These are phyloP conservation scores for Tetradesmus lagerheimii DNA, from an alignment of 139 green algal species.

Conservation along the genomic window DNA sequence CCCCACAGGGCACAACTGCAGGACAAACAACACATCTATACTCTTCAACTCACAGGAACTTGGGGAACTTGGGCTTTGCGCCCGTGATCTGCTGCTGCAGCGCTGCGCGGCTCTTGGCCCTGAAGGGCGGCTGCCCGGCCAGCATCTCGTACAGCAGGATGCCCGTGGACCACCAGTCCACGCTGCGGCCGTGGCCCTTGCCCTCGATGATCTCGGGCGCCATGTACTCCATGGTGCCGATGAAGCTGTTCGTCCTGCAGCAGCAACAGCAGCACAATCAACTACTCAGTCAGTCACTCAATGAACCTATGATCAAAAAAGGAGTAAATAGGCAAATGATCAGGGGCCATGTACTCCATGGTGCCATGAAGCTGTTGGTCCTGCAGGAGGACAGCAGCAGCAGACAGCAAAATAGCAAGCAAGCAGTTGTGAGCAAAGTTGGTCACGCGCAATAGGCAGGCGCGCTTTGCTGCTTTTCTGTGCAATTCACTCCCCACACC, in stretches of 20 bases:
- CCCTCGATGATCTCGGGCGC: constrained; percentile 92
- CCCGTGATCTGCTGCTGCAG: constrained; percentile 91
- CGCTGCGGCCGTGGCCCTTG: constrained; percentile 85
- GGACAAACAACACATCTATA: no score
- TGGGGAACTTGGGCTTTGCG: constrained; percentile 87
- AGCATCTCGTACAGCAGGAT: constrained; percentile 99
- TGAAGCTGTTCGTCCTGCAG: constrained; percentile 91
- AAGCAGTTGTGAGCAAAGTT: no score
- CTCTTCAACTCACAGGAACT: constrained; percentile 51
- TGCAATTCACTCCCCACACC: not conserved
- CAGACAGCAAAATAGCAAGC: not conserved
- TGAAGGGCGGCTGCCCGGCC: constrained; percentile 92
- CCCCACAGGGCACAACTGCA: not conserved
- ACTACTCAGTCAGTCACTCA: no score
- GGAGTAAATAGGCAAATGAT: constrained; percentile 53
- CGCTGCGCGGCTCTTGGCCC: constrained; percentile 83
- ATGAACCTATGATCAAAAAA: no score
- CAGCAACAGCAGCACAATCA: no score
- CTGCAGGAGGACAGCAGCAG: constrained; percentile 44
- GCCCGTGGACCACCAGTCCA: constrained; percentile 98
- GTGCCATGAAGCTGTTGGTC: constrained; percentile 96
- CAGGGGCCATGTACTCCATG: constrained; percentile 93
- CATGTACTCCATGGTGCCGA: constrained; percentile 96
- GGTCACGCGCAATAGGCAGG: no score
- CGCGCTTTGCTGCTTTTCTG: no score